Evolutionary conservation across 1,284 basidiomycete species (phyloP).

Genomic region (Marasmius oreades): DNA sequence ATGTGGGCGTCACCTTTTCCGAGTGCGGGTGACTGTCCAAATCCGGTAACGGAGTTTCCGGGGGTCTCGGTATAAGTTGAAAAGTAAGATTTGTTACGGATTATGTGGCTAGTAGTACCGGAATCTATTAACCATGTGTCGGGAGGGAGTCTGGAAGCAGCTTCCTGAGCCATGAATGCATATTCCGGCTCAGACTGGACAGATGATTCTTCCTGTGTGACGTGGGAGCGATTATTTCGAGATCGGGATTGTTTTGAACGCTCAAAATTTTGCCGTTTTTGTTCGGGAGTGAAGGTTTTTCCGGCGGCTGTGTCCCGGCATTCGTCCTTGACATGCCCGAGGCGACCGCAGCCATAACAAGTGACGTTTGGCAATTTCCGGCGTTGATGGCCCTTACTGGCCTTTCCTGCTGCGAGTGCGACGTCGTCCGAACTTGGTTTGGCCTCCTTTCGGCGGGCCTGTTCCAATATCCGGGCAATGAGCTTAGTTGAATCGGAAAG

Average conservation of each 20-base stretch:
- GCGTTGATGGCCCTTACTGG: slow-evolving; percentile 10
- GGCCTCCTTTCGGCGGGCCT: slow-evolving; percentile 17
- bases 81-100: neutral
- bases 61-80: neutral
- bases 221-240: neutral
- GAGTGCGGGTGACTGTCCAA: neutral
- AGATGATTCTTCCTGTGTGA: too few species aligned
- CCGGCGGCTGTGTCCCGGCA: neutral
- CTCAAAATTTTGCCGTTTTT: neutral
- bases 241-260: neutral
- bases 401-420: slow-evolving; percentile 14
- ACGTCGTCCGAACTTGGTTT: slow-evolving; percentile 13
- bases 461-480: slow-evolving; percentile 29
- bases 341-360: slow-evolving; percentile 5
- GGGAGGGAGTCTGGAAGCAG: neutral
- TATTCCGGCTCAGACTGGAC: too few species aligned
- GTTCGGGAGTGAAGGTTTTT: neutral
- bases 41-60: neutral
- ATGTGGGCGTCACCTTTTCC: neutral
- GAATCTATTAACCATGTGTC: neutral
- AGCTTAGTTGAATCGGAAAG: slow-evolving; percentile 22
- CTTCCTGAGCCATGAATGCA: too few species aligned
- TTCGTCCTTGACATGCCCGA: slow-evolving; percentile 5
- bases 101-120: neutral
- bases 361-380: slow-evolving; percentile 1